A percentile compares a stretch with the other conserved stretches of the same genome.
Conservation (phyloP, 1,139 yeast species). For the Yamadazyma friedrichii region DNA sequence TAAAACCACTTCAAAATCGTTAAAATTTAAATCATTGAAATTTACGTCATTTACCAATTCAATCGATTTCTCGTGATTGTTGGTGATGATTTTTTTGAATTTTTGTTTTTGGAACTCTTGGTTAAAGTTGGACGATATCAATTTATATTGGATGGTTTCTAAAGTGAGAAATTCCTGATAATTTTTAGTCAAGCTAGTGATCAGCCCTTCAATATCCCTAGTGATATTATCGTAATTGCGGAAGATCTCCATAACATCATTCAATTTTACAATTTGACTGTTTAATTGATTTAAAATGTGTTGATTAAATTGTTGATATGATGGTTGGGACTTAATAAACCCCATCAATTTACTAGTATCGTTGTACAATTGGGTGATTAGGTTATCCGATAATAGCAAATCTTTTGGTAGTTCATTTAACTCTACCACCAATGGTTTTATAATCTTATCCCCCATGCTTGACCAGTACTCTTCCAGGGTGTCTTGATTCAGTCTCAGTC, state of each 20-base stretch:
- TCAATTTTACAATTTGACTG: slow-evolving; percentile 21
- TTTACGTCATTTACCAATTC: slow-evolving; percentile 18
- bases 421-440: slow-evolving; percentile 4
- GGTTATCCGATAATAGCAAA: slow-evolving; percentile 28
- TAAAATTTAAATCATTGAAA: not conserved
- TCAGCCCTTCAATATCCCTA: slow-evolving; percentile 25
- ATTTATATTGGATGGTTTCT: slow-evolving; percentile 42
- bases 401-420: slow-evolving; percentile 10
- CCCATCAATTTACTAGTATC: slow-evolving; percentile 33
- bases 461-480: too few species aligned
- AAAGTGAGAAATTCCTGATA: slow-evolving; percentile 34
- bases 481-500: too few species aligned
- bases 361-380: slow-evolving; percentile 25
- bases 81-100: slow-evolving; percentile 25
- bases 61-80: slow-evolving; percentile 24
- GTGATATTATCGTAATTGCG: slow-evolving; percentile 26
- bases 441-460: slow-evolving; percentile 5
- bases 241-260: slow-evolving; percentile 23
- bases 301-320: slow-evolving; percentile 21
- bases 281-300: slow-evolving; percentile 20
- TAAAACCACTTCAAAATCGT: slow-evolving; percentile 32
- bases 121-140: slow-evolving; percentile 38
- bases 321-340: slow-evolving; percentile 25
- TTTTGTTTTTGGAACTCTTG: slow-evolving; percentile 31
- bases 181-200: slow-evolving; percentile 23